These are phyloP conservation scores for Sporisorium exsertum DNA, from an alignment of 1,284 basidiomycete genomes.

Conservation along the genomic window DNA sequence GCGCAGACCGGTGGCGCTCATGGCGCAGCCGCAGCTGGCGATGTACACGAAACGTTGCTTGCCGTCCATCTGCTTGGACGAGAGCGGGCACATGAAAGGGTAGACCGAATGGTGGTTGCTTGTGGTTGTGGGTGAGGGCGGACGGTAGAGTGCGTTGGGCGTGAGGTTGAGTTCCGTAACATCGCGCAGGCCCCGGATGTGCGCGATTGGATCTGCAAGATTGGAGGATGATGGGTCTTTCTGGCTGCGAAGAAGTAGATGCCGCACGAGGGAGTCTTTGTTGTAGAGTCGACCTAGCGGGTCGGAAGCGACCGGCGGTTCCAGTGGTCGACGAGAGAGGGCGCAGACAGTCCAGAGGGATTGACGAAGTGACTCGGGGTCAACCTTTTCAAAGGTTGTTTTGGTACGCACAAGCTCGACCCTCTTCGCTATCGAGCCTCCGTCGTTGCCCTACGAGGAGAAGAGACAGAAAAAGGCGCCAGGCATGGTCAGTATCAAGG, in stretches of 20 bases:
- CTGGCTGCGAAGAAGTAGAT: slow-evolving; percentile 50
- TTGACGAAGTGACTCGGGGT: slow-evolving; percentile 54
- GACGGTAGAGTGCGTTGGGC: slow-evolving; percentile 42
- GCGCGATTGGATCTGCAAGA: slow-evolving; percentile 24
- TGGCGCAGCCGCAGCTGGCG: slow-evolving; percentile 56
- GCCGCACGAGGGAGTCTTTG: slow-evolving; percentile 63
- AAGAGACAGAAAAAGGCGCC: neutral
- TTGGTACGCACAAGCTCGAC: slow-evolving; percentile 64
- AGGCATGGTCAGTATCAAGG: slow-evolving; percentile 8
- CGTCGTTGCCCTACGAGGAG: slow-evolving; percentile 61
- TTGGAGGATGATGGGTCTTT: neutral
- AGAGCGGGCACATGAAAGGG: slow-evolving; percentile 65
- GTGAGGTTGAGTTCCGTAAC: slow-evolving; percentile 51
- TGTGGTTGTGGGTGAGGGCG: slow-evolving; percentile 23
- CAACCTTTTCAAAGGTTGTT: slow-evolving; percentile 33
- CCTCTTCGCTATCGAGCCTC: slow-evolving; percentile 64
- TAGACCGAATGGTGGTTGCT: slow-evolving; percentile 17
- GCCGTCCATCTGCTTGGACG: slow-evolving; percentile 62
- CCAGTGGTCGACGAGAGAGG: slow-evolving; percentile 55
- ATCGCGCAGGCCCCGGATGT: slow-evolving; percentile 62
- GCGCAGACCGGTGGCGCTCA: slow-evolving; percentile 59
- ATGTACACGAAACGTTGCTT: slow-evolving; percentile 63
- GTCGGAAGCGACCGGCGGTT: slow-evolving; percentile 59
- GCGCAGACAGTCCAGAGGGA: slow-evolving; percentile 61
- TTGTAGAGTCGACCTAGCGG: slow-evolving; percentile 65